Evolutionary conservation across 2,329 filamentous ascomycete species (phyloP).

Genomic region (Epichloe aotearoae): DNA sequence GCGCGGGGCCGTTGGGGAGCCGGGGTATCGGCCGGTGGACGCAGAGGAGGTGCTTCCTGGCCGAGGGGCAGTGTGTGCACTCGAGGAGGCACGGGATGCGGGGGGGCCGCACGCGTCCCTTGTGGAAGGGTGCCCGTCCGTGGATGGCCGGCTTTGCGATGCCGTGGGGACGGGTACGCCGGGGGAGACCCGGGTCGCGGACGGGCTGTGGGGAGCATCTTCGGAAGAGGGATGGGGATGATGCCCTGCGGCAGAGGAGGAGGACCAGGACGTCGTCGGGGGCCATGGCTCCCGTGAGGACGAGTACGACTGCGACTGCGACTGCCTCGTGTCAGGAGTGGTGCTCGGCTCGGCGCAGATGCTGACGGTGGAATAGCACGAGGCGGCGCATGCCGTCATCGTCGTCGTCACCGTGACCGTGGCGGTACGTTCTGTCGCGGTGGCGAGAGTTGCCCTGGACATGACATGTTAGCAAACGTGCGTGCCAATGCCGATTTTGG

Average conservation of each 20-base stretch:
- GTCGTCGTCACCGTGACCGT: conserved; percentile 22
- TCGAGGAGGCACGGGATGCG: no score
- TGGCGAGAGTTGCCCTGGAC: conserved; percentile 12
- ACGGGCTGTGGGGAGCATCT: no score
- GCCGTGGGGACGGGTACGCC: not conserved
- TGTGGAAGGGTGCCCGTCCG: not conserved
- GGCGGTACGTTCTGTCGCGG: conserved; percentile 14
- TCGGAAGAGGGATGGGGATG: no score
- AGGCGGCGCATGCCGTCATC: conserved; percentile 16
- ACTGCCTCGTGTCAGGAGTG: not conserved
- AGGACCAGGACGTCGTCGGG: no score
- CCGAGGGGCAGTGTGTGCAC: not conserved
- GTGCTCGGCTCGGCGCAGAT: not conserved
- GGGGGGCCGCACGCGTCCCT: not conserved
- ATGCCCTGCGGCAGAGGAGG: no score
- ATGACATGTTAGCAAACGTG: not conserved
- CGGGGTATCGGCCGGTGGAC: not conserved
- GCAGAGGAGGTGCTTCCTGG: not conserved
- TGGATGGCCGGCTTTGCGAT: not conserved
- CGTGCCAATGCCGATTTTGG: accelerated
- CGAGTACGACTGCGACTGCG: not conserved
- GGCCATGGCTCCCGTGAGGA: no score
- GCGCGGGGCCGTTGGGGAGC: not conserved
- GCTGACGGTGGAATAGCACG: conserved; percentile 10
- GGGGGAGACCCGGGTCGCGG: no score